phyloP scores from a whole-genome alignment of 2,329 filamentous ascomycete species.

The Nemania abortiva region DNA sequence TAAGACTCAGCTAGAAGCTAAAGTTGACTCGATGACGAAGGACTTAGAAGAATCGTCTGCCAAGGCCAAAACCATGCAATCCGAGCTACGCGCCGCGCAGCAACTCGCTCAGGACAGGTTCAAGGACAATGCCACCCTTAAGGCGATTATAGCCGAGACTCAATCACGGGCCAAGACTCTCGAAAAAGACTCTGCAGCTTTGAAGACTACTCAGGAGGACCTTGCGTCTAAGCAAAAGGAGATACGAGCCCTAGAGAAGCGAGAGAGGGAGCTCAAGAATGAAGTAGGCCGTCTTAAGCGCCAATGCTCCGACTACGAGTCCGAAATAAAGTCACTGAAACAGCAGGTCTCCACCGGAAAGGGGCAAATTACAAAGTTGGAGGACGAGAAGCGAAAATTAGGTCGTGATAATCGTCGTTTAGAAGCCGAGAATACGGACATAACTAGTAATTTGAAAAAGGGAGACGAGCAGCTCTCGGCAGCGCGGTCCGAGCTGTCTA shows the following conservation, averaged over 20 bases:
- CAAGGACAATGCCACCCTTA: constrained; percentile 85
- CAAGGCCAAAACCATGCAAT: constrained; percentile 77
- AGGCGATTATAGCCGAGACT: constrained; percentile 82
- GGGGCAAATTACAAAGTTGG: constrained; percentile 76
- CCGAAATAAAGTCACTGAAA: constrained; percentile 80
- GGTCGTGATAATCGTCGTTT: constrained; percentile 82
- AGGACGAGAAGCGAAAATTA: constrained; percentile 80
- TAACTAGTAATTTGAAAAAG: constrained; percentile 79
- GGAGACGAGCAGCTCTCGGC: constrained; percentile 75
- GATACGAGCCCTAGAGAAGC: constrained; percentile 80
- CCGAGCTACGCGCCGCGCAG: constrained; percentile 86
- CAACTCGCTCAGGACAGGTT: constrained; percentile 88
- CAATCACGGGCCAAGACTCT: constrained; percentile 87
- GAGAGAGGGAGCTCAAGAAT: constrained; percentile 82
- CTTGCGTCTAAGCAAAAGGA: constrained; percentile 70
- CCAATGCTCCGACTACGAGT: constrained; percentile 78
- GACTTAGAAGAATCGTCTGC: constrained; percentile 77
- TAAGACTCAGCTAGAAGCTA: constrained; percentile 61
- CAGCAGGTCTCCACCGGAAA: constrained; percentile 83
- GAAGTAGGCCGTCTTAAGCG: constrained; percentile 79
- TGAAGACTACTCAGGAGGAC: constrained; percentile 82
- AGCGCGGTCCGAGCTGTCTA: constrained; percentile 78
- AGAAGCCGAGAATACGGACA: constrained; percentile 83
- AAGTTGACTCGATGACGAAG: constrained; percentile 67
- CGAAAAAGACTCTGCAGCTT: constrained; percentile 78